Conservation (phyloP, 192 early-diverging fungal species). For the Rhizoclosmatium globosum region DNA sequence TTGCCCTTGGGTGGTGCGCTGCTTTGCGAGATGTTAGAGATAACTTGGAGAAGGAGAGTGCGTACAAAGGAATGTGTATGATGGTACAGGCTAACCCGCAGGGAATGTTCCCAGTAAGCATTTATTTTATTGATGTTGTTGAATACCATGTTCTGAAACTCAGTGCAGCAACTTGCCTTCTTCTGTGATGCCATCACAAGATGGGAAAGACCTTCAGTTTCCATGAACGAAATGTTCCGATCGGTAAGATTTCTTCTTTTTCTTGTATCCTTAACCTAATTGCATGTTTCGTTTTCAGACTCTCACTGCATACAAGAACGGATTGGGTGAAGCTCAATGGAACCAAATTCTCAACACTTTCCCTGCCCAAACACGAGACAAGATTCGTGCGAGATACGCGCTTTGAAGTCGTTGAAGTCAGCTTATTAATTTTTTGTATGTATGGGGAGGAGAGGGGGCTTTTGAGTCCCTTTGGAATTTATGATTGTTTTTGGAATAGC, state of each 20-base stretch:
- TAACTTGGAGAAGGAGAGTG: conserved; percentile 95
- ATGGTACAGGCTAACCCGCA: conserved; percentile 93
- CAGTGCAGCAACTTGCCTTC: conserved; percentile 63
- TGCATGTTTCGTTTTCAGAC: conserved; percentile 50
- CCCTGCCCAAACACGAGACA: conserved; percentile 34
- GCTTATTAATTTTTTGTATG: too few species aligned
- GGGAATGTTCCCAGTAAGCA: conserved; percentile 46
- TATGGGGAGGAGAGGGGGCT: not conserved
- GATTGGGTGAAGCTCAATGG: conserved; percentile 71
- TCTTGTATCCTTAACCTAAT: not conserved
- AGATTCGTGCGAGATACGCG: conserved; percentile 27
- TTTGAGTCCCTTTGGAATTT: not conserved
- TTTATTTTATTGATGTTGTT: conserved; percentile 40
- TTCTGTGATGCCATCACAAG: conserved; percentile 85
- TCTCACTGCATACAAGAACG: conserved; percentile 67
- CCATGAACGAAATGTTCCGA: conserved; percentile 70
- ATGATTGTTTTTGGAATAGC: not conserved
- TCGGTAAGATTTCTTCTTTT: conserved; percentile 48
- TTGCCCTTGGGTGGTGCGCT: conserved; percentile 85
- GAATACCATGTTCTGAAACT: too few species aligned
- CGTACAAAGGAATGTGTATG: conserved; percentile 94
- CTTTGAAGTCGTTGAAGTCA: not conserved
- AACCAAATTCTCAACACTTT: conserved; percentile 37
- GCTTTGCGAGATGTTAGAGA: conserved; percentile 84
- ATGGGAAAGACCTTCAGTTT: conserved; percentile 74